phyloP scores from a whole-genome alignment of 805 yeast species.

The Starmerella floris region DNA sequence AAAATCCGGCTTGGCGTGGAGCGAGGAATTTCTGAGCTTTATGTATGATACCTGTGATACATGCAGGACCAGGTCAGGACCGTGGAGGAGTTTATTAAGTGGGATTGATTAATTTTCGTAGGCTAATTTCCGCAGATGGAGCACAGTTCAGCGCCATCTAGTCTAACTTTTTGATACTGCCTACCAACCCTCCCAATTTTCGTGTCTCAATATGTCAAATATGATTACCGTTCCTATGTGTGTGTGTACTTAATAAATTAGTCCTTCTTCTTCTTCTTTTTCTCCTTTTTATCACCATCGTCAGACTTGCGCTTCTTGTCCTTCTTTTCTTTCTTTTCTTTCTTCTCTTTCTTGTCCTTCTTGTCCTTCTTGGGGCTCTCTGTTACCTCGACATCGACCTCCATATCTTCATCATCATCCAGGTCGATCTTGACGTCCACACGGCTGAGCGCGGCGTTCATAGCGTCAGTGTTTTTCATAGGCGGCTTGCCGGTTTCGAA shows the following conservation, averaged over 20 bases:
- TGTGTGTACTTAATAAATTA: slow-evolving; percentile 3
- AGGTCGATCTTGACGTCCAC: slow-evolving; percentile 31
- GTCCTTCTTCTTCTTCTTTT: slow-evolving; percentile 39
- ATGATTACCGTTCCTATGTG: too few relatives aligned
- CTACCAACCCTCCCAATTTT: too few relatives aligned
- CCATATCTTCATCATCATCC: slow-evolving; percentile 36
- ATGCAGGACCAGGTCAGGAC: too few relatives aligned
- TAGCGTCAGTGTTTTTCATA: slow-evolving; percentile 89
- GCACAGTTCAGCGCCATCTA: too few relatives aligned
- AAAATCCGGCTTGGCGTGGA: slow-evolving; percentile 3
- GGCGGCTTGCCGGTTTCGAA: slow-evolving; percentile 95
- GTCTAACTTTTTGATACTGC: too few relatives aligned
- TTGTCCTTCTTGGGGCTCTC: slow-evolving; percentile 36
- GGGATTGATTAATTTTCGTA: too few relatives aligned
- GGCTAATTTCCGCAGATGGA: too few relatives aligned
- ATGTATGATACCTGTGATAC: too few relatives aligned
- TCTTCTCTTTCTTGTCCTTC: slow-evolving; percentile 38
- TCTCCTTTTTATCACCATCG: slow-evolving; percentile 34
- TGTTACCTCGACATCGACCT: slow-evolving; percentile 30
- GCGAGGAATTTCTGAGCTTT: slow-evolving; percentile 13
- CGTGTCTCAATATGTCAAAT: too few relatives aligned
- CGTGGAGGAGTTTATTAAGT: too few relatives aligned
- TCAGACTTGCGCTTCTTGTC: slow-evolving; percentile 28
- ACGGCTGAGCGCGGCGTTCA: slow-evolving; percentile 75
- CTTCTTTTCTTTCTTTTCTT: slow-evolving; percentile 44